Evolutionary conservation across 2,329 filamentous ascomycete species (phyloP).

Genomic region (Aspergillus spinulosporus): DNA sequence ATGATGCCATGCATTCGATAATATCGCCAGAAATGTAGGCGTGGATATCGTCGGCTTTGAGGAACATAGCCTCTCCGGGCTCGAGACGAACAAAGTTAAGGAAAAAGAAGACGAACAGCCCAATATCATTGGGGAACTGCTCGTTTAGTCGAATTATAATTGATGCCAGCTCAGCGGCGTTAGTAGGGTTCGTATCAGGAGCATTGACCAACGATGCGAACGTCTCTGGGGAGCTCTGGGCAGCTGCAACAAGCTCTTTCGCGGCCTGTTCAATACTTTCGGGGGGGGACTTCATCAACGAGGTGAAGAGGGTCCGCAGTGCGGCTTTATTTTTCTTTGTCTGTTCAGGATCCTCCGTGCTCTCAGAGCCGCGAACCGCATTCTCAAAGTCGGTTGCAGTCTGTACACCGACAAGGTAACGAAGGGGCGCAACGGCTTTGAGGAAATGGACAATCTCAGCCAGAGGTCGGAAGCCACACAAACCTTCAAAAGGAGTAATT

Average conservation of each 20-base stretch:
- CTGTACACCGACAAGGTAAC: constrained; percentile 61
- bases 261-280: constrained; percentile 65
- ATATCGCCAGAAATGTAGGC: constrained; percentile 80
- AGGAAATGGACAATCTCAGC: constrained; percentile 85
- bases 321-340: constrained; percentile 71
- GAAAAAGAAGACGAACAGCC: constrained; percentile 94
- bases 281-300: constrained; percentile 75
- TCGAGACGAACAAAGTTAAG: constrained; percentile 89
- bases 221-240: constrained; percentile 64
- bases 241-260: constrained; percentile 68
- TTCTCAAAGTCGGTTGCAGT: constrained; percentile 57
- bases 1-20: constrained; percentile 98
- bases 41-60: constrained; percentile 95
- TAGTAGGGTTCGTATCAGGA: constrained; percentile 37
- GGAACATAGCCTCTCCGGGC: constrained; percentile 90
- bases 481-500: constrained; percentile 90
- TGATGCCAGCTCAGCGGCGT: constrained; percentile 66
- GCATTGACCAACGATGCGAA: constrained; percentile 63
- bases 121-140: constrained; percentile 87
- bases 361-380: constrained; percentile 57
- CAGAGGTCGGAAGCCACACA: constrained; percentile 91
- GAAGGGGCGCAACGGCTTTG: constrained; percentile 63
- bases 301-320: constrained; percentile 71
- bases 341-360: constrained; percentile 47
- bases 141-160: constrained; percentile 74